Base-by-base conservation (phyloP, 1,139 yeast species). In the Hemisphaericaspora lyxosophila region DNA sequence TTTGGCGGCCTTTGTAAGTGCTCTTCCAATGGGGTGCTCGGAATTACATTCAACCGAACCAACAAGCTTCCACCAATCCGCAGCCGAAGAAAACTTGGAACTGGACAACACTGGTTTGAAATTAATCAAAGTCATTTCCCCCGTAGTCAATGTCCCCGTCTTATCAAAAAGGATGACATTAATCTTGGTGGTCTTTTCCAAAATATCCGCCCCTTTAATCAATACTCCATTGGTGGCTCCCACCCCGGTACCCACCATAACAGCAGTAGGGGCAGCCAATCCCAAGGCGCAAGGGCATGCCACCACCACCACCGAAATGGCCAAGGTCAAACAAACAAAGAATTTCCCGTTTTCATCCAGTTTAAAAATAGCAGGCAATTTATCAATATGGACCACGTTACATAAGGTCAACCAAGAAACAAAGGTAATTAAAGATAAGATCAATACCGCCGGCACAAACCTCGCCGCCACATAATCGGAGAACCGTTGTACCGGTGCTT, bases 201-300 rank as follows among this genome's bases (percentile, higher is more conserved):
- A 73, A 9, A 86, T 78, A 40, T 85, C 95, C 17, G 97, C 98
- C 35, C 97, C 96, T 61, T 92, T 92, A 52, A 94, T 85, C 39
- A 94, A 70, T 9, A 92, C 85, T 18, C 98, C 98, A 60, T 88
- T 73, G 9, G 78, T 64, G 0, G 98, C 97, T 26, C 96, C 97
- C 20, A 88, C 85, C 18, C 98, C 98, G 2, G 97, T 90, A 5
- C 97, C 98, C 4, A 92, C 98, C 97, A 92, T 90, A 4, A 94
- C 87, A 0, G 98, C 98, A 1, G 98, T 92, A 0, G 98, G 98
- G 0, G 98, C 95, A 7, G 97, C 97, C 37, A 92, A 71, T 2
- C 98, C 98, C 23, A 92, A 67, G 0, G 97, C 97, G 73, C 97
- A 92, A 0, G 98, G 98, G 62, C 98, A 92, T 0, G 98, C 98